These are phyloP conservation scores for Mrakiaceae sp. DNA, from an alignment of 1,284 basidiomycete genomes.

Conservation along the genomic window DNA sequence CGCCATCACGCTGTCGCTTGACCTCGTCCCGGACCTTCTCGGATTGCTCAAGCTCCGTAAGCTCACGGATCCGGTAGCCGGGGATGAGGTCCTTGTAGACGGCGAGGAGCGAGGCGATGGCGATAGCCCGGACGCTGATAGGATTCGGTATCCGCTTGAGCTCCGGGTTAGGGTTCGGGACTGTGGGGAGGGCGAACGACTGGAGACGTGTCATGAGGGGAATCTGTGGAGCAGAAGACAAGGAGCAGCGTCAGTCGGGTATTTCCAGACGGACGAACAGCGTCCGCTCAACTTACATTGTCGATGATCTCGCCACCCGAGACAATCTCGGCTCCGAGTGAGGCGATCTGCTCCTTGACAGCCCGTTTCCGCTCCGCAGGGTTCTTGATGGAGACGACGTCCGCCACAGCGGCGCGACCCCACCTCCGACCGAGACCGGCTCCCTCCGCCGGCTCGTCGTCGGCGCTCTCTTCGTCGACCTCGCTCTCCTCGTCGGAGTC, in stretches of 20 bases:
- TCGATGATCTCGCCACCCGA: constrained; percentile 47
- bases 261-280: constrained; percentile 21
- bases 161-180: constrained; percentile 49
- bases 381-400: constrained; percentile 58
- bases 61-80: constrained; percentile 71
- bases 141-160: constrained; percentile 62
- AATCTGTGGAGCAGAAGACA: constrained; percentile 42
- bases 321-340: constrained; percentile 77
- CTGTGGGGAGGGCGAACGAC: constrained; percentile 62
- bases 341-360: constrained; percentile 82
- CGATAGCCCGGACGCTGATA: constrained; percentile 68
- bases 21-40: constrained; percentile 95
- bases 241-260: constrained; percentile 18
- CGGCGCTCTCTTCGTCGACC: constrained; percentile 35
- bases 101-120: constrained; percentile 80
- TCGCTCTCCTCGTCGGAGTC: constrained; percentile 36
- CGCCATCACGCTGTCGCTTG: constrained; percentile 80
- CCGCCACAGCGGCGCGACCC: constrained; percentile 64
- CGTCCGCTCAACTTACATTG: constrained; percentile 30
- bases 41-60: constrained; percentile 80
- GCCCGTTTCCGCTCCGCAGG: constrained; percentile 56
- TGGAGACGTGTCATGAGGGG: constrained; percentile 75
- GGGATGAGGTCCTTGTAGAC: constrained; percentile 95
- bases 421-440: constrained; percentile 63
- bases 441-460: constrained; percentile 10